A percentile compares a stretch with the other conserved stretches of the same genome.
Evolutionary conservation across 768 basidiomycete species (phyloP).

Genomic region (Lyophyllum shimeji): DNA sequence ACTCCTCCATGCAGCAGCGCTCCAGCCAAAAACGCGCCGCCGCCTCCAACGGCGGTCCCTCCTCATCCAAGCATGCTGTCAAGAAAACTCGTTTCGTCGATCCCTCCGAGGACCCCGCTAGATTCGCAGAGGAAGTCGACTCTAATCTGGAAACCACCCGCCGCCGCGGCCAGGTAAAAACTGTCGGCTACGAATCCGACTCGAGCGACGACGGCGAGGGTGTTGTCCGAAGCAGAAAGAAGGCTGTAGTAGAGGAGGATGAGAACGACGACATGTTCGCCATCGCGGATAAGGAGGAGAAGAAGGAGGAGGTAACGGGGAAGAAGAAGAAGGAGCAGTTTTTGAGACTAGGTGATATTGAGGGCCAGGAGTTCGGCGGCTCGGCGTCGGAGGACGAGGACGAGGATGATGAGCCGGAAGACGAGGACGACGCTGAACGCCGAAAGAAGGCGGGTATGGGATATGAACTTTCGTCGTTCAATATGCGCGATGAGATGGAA

Average conservation of each 20-base stretch:
- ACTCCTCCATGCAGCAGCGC: slow-evolving; percentile 27
- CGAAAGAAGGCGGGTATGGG: slow-evolving; percentile 89
- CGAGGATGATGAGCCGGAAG: slow-evolving; percentile 52
- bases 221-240: slow-evolving; percentile 81
- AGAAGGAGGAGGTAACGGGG: slow-evolving; percentile 33
- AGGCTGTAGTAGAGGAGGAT: slow-evolving; percentile 49
- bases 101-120: slow-evolving; percentile 69
- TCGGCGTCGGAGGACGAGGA: slow-evolving; percentile 45
- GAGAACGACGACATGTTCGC: slow-evolving; percentile 86
- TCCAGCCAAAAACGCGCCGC: slow-evolving; percentile 37
- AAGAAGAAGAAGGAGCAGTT: slow-evolving; percentile 70
- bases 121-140: slow-evolving; percentile 80
- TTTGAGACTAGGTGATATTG: slow-evolving; percentile 90
- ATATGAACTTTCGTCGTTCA: slow-evolving; percentile 91
- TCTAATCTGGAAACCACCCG: slow-evolving; percentile 64
- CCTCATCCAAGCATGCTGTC: slow-evolving; percentile 31
- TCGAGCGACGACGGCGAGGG: slow-evolving; percentile 94
- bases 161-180: slow-evolving; percentile 71
- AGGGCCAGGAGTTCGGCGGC: slow-evolving; percentile 87
- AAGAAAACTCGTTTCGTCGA: slow-evolving; percentile 84
- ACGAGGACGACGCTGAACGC: slow-evolving; percentile 80
- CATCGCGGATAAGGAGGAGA: slow-evolving; percentile 57
- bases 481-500: slow-evolving; percentile 99
- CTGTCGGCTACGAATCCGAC: slow-evolving; percentile 90
- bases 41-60: slow-evolving; percentile 26